Evolutionary conservation across 73 alveolate species (phyloP).

Genomic region (Breviolum minutum): DNA sequence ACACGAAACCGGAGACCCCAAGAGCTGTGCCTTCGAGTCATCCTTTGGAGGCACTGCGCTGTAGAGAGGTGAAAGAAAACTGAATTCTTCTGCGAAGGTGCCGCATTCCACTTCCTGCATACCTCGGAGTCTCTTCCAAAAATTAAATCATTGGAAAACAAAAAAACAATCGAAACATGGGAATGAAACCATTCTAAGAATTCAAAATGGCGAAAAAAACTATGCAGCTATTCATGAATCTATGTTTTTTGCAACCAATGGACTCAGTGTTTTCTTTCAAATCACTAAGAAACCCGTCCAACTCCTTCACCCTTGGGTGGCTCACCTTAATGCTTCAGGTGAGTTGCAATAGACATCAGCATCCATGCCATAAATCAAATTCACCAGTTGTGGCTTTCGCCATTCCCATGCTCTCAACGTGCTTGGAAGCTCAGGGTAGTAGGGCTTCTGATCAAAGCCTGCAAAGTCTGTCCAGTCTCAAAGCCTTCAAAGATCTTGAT

Average conservation of each 20-base stretch:
- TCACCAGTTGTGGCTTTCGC: conserved; percentile 47
- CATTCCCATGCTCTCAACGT: conserved; percentile 28
- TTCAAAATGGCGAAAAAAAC: no score
- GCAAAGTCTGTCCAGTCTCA: neutral
- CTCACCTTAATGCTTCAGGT: neutral
- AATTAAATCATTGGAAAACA: neutral
- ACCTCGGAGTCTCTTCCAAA: neutral
- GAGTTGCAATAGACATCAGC: conserved; percentile 34
- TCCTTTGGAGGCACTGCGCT: conserved; percentile 35
- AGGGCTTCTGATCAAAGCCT: conserved; percentile 69
- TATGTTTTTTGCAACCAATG: no score
- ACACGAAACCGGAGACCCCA: neutral
- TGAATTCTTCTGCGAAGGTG: conserved; percentile 25
- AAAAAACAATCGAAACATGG: no score
- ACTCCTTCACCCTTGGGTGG: neutral
- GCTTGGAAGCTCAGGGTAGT: conserved; percentile 27
- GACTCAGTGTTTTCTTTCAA: no score
- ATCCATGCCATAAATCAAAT: neutral
- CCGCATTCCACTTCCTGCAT: conserved; percentile 71
- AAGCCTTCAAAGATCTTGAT: neutral
- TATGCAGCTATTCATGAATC: no score
- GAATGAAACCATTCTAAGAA: no score
- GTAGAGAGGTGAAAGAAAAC: conserved; percentile 24
- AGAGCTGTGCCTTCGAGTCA: conserved; percentile 9
- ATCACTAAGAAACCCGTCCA: no score